Base-by-base conservation (phyloP, 305 asterid genomes). In the Fraxinus xanthoxyloides region DNA sequence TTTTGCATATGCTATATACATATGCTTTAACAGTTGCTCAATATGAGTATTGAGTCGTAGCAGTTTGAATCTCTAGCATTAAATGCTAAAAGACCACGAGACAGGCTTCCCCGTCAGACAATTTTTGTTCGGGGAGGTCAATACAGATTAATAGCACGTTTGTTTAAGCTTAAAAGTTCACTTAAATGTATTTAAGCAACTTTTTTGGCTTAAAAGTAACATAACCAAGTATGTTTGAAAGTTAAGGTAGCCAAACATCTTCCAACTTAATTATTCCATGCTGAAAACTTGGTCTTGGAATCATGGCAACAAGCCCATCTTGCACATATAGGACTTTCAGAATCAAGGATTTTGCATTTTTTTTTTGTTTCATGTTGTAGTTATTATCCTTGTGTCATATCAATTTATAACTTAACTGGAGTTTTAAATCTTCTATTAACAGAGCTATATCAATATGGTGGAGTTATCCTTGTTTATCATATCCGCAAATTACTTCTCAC, bases 381-480 rank as follows among this genome's bases (percentile, higher is more conserved):
- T 51, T 24, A 5, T 51, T 26, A 0, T 21, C 40, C 10, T 48
- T 76, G 3, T 76, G 77, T 30, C 51, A 28, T 19, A 75, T 46
- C 73, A 7, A 2, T 72, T 32, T 17, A 15, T 1, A 73, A 19
- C 69, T 69, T 69, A 15, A 35, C 19, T 65, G 46, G 78, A 51
- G 26, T 40, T 9, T 3, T 24, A 65, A 28, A 13, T 56, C 76
- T 77, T 72, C 21, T 17, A 19, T 23, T 72, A 15, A 46, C 87
- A 90, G 93, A 86, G 81, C 80, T 90, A 79, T 87, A 81, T 59
- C 82, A 80, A 8, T 89, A 72, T 77, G 89, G 85, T 79, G 92
- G 87, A 35, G 82, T 67, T 67, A 26, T 26, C 30, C 30, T 26
- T 26, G 30, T 26, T 26, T 1, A 26, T 26, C 30, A 26, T 26